These are phyloP conservation scores for Hortaea sp. DNA, from an alignment of 2,329 filamentous ascomycete genomes.

Conservation along the genomic window DNA sequence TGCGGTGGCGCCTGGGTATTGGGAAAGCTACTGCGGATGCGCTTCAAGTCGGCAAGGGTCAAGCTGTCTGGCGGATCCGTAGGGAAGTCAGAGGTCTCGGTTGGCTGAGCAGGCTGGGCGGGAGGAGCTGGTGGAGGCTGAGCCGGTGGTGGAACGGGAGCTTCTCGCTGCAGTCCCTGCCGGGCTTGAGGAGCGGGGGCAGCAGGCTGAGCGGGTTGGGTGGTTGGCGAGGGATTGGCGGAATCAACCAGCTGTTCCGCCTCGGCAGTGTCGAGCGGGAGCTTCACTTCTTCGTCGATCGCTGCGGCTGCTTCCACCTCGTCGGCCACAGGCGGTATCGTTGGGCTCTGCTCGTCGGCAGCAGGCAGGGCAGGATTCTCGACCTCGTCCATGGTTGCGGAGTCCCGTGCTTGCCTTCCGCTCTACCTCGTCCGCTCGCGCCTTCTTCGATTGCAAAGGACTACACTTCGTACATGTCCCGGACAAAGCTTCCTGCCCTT, in stretches of 20 bases:
- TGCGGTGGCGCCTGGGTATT: constrained; percentile 25
- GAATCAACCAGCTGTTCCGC: constrained; percentile 9
- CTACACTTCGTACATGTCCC: too few species aligned
- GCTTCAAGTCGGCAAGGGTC: constrained; percentile 38
- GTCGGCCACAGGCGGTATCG: constrained; percentile 17
- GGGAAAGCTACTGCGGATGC: constrained; percentile 35
- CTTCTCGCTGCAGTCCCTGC: constrained; percentile 31
- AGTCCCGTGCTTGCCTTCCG: neutral
- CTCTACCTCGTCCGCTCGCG: neutral
- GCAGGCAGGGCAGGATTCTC: constrained; percentile 27
- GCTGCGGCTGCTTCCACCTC: constrained; percentile 7
- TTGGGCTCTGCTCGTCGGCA: constrained; percentile 24
- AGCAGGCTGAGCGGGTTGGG: constrained; percentile 6
- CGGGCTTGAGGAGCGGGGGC: constrained; percentile 14
- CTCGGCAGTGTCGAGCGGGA: constrained; percentile 8
- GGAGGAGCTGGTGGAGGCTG: constrained; percentile 34
- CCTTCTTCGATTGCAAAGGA: too few species aligned
- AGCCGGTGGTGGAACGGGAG: constrained; percentile 30
- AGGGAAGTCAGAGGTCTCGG: constrained; percentile 15
- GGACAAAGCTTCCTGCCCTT: too few species aligned
- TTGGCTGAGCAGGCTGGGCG: constrained; percentile 22
- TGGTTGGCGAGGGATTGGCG: constrained; percentile 7
- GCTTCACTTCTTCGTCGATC: constrained; percentile 3
- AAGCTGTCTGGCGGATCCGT: constrained; percentile 33
- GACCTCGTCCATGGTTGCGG: constrained; percentile 26